Evolutionary conservation across 768 basidiomycete genomes (phyloP), one percentile per base, ranked within the genome.

Genomic region (Lanmaoa rubissima): DNA sequence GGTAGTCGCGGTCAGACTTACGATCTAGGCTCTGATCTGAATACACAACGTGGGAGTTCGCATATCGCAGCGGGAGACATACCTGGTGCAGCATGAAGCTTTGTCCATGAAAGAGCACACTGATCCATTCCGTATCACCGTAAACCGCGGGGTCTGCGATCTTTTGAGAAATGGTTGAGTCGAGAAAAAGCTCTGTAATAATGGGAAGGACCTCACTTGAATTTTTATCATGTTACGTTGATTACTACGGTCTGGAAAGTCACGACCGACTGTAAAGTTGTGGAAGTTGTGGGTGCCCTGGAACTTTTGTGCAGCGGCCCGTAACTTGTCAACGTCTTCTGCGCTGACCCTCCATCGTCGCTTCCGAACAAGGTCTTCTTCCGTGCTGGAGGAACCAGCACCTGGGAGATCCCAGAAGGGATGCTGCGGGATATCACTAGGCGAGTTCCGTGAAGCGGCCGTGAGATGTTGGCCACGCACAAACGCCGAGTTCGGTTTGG

Each of bases 31-130:
- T 51, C 56, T 43, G 50, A 55, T 45, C 54, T 54, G 69, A 63
- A 55, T 62, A 57, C 39, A 34, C 24, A 38, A 70, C 77, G 56
- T 62, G 59, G 4, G 6, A 10, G 16, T 14, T 41, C 19, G 26
- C 28, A 34, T 13, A 21, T 28, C 55, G 40, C 36, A 46, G 9
- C 45, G 45, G 61, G 66, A 34, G n/a, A 74, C 79, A 51, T 65
- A 94, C 94, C 79, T 99, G 97, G 72, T 99, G 96, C 52, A 99
- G 75, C 97, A 99, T 98, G 72, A 99, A 99, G 64, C 92, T 94
- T 72, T 99, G 97, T 0, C 96, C 97, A 68, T 98, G 94, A 69
- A 97, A 89, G 57, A 90, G 77, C 19, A 98, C 86, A 44, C 89
- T 90, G 43, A 98, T 84, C 95, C 96, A 98, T 67, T 99, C 96